Conservation (phyloP, 2,329 filamentous ascomycete species). For the Cercospora canescens region DNA sequence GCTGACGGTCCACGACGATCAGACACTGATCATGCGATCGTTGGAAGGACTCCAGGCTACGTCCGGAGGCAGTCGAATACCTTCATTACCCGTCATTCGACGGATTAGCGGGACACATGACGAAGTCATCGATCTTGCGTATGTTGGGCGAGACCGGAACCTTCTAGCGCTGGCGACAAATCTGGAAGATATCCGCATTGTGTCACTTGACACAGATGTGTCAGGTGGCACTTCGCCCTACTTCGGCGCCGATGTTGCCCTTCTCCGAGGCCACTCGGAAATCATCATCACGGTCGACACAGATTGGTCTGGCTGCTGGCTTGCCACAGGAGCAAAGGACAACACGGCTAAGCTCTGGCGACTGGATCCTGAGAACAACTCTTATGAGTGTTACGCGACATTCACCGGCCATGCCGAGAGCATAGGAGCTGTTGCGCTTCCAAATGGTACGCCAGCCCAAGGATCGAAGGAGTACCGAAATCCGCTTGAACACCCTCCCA, state of each 20-base stretch:
- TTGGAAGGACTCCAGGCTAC: conserved; percentile 42
- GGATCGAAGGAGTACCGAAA: conserved; percentile 70
- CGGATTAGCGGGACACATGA: conserved; percentile 95
- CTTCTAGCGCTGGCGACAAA: conserved; percentile 91
- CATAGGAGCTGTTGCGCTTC: conserved; percentile 82
- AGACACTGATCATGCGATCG: conserved; percentile 78
- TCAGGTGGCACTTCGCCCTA: conserved; percentile 47
- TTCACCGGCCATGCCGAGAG: conserved; percentile 95
- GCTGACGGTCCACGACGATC: conserved; percentile 83
- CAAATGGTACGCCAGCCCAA: conserved; percentile 66
- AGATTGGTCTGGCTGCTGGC: conserved; percentile 96
- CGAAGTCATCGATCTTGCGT: conserved; percentile 93
- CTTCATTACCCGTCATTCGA: conserved; percentile 61
- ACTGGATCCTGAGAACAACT: conserved; percentile 72
- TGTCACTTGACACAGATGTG: conserved; percentile 60
- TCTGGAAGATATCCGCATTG: conserved; percentile 85
- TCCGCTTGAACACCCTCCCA: conserved; percentile 76
- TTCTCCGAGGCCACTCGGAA: conserved; percentile 88
- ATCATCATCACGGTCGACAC: conserved; percentile 93
- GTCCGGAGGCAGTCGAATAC: conserved; percentile 15
- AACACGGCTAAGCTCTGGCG: conserved; percentile 92
- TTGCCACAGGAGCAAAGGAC: conserved; percentile 94
- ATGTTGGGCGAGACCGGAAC: conserved; percentile 76
- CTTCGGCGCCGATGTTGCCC: conserved; percentile 85
- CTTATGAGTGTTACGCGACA: conserved; percentile 75